A percentile compares a stretch with the other conserved stretches of the same genome.
phyloP scores from a whole-genome alignment of 2,329 filamentous ascomycete species.

The Orbilia javanica region DNA sequence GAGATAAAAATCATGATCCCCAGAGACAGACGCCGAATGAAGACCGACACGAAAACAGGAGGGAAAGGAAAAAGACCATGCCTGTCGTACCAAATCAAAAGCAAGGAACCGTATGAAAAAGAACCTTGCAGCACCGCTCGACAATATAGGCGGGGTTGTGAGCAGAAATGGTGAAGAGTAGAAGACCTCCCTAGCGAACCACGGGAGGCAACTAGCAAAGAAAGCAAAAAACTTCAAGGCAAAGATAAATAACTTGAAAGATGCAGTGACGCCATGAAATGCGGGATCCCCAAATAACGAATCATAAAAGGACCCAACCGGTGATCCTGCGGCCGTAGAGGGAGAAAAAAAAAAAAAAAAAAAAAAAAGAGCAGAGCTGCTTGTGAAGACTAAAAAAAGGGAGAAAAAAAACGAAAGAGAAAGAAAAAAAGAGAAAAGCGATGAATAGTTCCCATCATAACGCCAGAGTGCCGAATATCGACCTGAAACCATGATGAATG shows the following conservation, averaged over 20 bases:
- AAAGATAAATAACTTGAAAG: not conserved
- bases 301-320: conserved; percentile 30
- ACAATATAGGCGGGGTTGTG: conserved; percentile 20
- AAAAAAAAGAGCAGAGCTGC: not conserved
- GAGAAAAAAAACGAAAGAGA: too few species aligned
- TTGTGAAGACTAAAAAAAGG: not conserved
- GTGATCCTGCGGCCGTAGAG: conserved; percentile 34
- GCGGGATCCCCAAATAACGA: conserved; percentile 39
- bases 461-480: conserved; percentile 38
- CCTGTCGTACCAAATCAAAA: conserved; percentile 1
- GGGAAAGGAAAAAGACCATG: not conserved
- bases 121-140: not conserved
- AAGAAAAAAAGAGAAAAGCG: not conserved
- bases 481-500: conserved; percentile 16
- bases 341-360: not conserved
- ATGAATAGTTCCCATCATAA: conserved; percentile 32
- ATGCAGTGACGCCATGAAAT: conserved; percentile 48
- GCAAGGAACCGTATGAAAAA: not conserved
- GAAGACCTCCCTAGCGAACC: not conserved
- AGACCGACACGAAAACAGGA: not conserved
- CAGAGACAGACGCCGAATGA: conserved; percentile 36
- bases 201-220: not conserved
- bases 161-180: not conserved
- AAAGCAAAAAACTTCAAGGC: not conserved
- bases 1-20: conserved; percentile 23